These are phyloP conservation scores for Goniomonas avonlea DNA, from an alignment of 78 protist species.

Conservation along the genomic window DNA sequence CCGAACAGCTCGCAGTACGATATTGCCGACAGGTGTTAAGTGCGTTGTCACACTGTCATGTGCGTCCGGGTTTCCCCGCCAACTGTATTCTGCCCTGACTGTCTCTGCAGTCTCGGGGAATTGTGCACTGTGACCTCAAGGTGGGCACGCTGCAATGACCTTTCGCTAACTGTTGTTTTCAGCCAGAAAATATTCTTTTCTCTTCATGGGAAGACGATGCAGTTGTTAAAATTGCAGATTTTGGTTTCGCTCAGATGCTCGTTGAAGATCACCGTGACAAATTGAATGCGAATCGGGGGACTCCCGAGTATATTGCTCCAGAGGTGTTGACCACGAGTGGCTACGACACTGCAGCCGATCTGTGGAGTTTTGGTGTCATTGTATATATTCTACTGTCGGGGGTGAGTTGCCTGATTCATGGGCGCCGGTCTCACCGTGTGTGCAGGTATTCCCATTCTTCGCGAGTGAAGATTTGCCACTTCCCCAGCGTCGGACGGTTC, in stretches of 20 bases:
- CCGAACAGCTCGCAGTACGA: neutral
- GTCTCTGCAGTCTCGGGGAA: no score
- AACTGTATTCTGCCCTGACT: no score
- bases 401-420: no score
- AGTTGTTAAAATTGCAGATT: neutral
- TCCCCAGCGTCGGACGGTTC: no score
- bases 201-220: neutral
- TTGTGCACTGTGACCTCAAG: conserved; percentile 16
- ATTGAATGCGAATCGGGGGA: neutral
- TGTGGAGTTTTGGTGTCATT: conserved; percentile 14
- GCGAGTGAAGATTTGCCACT: no score
- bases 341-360: conserved; percentile 11
- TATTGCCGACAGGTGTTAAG: conserved; percentile 7
- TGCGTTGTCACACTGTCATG: neutral
- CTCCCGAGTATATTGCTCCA: conserved; percentile 16
- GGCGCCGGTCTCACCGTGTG: no score
- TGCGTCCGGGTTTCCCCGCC: no score
- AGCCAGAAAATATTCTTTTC: neutral
- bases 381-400: no score
- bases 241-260: neutral
- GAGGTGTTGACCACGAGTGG: neutral
- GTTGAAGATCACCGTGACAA: no score
- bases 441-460: no score
- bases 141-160: no score
- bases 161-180: no score